phyloP scores from a whole-genome alignment of 768 basidiomycete species.

The Tulasnella sp. region DNA sequence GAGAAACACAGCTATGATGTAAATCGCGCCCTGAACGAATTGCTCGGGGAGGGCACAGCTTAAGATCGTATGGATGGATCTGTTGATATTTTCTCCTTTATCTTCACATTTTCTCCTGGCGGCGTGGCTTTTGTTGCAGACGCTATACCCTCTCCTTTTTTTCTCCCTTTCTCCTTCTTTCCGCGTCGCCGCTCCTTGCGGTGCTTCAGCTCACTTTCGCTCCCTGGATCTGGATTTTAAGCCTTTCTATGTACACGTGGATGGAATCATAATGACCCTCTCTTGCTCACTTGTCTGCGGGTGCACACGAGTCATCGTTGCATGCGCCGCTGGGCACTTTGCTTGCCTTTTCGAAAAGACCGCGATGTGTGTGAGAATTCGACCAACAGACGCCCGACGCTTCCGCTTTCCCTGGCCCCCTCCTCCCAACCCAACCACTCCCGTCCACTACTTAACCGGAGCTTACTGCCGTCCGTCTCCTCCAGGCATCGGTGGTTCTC shows the following conservation, averaged over 20 bases:
- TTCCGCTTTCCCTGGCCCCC: not conserved
- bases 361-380: slow-evolving; percentile 7
- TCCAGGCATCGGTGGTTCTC: not conserved
- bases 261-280: slow-evolving; percentile 10
- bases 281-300: not conserved
- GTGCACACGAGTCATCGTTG: not conserved
- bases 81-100: slow-evolving; percentile 14
- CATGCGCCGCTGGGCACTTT: not conserved
- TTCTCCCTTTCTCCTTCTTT: not conserved
- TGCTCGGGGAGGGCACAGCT: slow-evolving; percentile 1
- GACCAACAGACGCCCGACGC: not conserved
- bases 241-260: slow-evolving; percentile 16
- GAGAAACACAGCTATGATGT: slow-evolving; percentile 86
- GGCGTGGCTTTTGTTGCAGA: not conserved
- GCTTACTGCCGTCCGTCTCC: not conserved
- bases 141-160: slow-evolving; percentile 9
- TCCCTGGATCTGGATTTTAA: not conserved
- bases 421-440: not conserved
- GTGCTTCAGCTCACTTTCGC: slow-evolving; percentile 3
- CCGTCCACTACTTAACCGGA: not conserved
- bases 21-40: slow-evolving; percentile 46
- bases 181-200: not conserved
- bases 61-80: not conserved
- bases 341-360: not conserved
- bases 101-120: not conserved